Evolutionary conservation across 106 monocot genomes (phyloP).

Genomic region (Dendrobium nobile): DNA sequence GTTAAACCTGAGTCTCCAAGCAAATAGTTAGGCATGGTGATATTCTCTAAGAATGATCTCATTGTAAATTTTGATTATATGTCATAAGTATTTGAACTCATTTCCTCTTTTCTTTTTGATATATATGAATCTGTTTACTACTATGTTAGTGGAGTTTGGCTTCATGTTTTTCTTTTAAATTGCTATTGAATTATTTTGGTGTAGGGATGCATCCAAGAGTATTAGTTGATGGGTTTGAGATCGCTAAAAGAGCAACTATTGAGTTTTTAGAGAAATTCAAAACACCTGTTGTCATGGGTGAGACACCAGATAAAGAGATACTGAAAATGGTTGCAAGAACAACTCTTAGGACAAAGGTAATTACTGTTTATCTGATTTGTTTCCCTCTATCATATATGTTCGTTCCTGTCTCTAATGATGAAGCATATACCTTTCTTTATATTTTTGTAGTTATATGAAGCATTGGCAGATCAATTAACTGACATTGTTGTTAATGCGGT

Average conservation of each 20-base stretch:
- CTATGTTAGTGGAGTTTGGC: background rate
- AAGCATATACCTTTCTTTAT: slow-evolving; percentile 1
- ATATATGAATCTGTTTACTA: background rate
- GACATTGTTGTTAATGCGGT: slow-evolving; percentile 94
- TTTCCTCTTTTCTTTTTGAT: background rate
- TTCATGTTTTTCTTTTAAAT: background rate
- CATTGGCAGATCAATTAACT: slow-evolving; percentile 86
- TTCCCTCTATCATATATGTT: background rate
- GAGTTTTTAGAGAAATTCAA: slow-evolving; percentile 98
- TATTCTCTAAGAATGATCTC: background rate
- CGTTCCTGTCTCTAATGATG: background rate
- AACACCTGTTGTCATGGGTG: slow-evolving; percentile 83
- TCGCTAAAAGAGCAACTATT: slow-evolving; percentile 91
- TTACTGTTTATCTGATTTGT: slow-evolving; percentile 8
- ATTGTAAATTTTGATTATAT: background rate
- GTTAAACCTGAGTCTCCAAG: background rate
- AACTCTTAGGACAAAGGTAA: slow-evolving; percentile 89
- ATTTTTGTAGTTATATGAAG: slow-evolving; percentile 74
- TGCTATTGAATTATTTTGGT: slow-evolving; percentile 6
- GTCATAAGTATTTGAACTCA: background rate
- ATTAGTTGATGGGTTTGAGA: slow-evolving; percentile 92
- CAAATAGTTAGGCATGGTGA: background rate
- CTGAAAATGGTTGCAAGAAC: slow-evolving; percentile 95
- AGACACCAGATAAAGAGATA: slow-evolving; percentile 80
- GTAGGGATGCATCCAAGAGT: slow-evolving; percentile 93